Conservation (phyloP, 2,329 filamentous ascomycete genomes). For the Neofusicoccum cordaticola region DNA sequence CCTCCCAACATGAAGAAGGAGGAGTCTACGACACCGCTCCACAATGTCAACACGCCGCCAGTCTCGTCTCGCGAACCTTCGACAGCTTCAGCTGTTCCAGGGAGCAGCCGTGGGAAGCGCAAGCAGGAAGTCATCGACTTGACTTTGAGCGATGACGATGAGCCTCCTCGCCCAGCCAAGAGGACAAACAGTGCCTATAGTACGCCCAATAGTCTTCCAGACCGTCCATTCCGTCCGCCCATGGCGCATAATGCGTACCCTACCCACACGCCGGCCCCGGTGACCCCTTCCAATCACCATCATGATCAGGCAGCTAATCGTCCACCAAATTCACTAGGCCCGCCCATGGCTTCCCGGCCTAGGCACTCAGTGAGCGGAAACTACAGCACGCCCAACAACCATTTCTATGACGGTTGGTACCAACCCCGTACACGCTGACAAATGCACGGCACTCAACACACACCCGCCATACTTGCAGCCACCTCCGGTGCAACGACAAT, state of each 20-base stretch:
- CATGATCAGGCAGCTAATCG: constrained; percentile 14
- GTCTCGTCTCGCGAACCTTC: constrained; percentile 45
- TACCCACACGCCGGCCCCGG: constrained; percentile 5
- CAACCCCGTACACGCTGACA: background rate
- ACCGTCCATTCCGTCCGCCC: constrained; percentile 20
- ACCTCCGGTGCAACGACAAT: background rate
- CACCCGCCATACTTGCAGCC: background rate
- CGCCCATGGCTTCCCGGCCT: constrained; percentile 2
- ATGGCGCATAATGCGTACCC: constrained; percentile 13
- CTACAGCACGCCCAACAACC: background rate
- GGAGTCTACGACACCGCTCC: constrained; percentile 32
- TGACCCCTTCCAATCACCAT: constrained; percentile 11
- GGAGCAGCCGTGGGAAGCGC: constrained; percentile 41
- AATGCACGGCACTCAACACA: background rate
- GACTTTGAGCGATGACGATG: constrained; percentile 48
- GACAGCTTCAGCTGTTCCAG: constrained; percentile 29
- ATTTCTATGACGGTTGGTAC: background rate
- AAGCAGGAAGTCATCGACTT: constrained; percentile 49
- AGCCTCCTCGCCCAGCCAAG: constrained; percentile 20
- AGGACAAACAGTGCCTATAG: constrained; percentile 29
- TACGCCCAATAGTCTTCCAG: constrained; percentile 36
- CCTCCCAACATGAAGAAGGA: constrained; percentile 38
- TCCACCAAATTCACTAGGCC: constrained; percentile 10
- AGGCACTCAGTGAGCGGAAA: constrained; percentile 16
- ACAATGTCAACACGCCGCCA: constrained; percentile 44